These are phyloP conservation scores for Hyphodiscus sp. DNA, from an alignment of 2,329 filamentous ascomycete species.

Conservation along the genomic window DNA sequence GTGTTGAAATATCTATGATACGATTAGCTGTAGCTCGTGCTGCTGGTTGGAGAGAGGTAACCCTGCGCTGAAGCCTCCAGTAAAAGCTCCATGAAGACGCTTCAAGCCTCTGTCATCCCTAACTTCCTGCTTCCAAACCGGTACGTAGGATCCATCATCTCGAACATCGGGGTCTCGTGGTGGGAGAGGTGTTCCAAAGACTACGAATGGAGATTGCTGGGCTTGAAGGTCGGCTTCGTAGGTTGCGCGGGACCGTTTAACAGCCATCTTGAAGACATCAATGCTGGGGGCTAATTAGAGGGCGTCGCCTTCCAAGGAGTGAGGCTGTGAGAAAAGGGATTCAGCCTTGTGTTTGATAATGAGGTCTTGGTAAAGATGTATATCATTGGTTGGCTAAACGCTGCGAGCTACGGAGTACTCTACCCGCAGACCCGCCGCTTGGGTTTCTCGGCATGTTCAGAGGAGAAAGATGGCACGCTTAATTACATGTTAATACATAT, in stretches of 20 bases:
- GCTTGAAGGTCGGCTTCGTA: slow-evolving; percentile 70
- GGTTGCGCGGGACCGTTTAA: slow-evolving; percentile 70
- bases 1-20: slow-evolving; percentile 83
- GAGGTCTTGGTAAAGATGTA: neutral
- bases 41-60: slow-evolving; percentile 39
- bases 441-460: too few relatives aligned
- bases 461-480: too few relatives aligned
- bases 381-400: neutral
- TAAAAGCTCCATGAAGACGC: slow-evolving; percentile 91
- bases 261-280: slow-evolving; percentile 51
- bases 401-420: neutral
- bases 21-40: slow-evolving; percentile 16
- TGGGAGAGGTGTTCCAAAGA: slow-evolving; percentile 81
- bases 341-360: neutral
- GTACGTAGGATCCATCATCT: slow-evolving; percentile 88
- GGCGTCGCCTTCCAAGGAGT: neutral
- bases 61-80: slow-evolving; percentile 94
- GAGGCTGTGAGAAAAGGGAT: slow-evolving; percentile 1
- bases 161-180: slow-evolving; percentile 67
- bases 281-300: neutral
- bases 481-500: too few relatives aligned
- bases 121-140: slow-evolving; percentile 98
- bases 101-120: slow-evolving; percentile 87
- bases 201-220: slow-evolving; percentile 64
- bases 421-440: neutral